These are phyloP conservation scores for Magnaporthiopsis incrustans DNA, from an alignment of 2,329 filamentous ascomycete genomes.

Conservation along the genomic window DNA sequence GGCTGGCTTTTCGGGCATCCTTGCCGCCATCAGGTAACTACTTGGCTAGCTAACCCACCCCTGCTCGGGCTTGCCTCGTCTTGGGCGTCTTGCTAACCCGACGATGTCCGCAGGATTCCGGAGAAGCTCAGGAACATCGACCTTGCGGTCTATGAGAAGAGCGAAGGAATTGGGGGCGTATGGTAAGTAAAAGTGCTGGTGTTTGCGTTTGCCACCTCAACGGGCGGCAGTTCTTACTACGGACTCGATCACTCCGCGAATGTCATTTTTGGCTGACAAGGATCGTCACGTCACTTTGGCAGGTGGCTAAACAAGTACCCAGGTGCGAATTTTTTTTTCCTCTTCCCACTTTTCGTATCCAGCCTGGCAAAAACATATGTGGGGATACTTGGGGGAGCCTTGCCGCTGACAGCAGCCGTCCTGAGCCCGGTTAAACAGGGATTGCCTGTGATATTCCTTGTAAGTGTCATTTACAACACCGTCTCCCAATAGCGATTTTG, in stretches of 20 bases:
- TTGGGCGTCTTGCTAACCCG: background rate
- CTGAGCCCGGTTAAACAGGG: conserved; percentile 11
- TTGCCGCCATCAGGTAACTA: conserved; percentile 22
- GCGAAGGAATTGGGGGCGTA: conserved; percentile 24
- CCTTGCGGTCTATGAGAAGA: conserved; percentile 27
- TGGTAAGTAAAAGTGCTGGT: conserved; percentile 17
- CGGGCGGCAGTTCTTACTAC: background rate
- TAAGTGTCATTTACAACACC: conserved; percentile 14
- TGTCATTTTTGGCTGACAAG: background rate
- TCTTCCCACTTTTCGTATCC: background rate
- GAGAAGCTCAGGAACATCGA: conserved; percentile 25
- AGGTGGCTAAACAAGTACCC: conserved; percentile 27
- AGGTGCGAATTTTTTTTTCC: conserved; percentile 10
- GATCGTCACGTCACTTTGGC: background rate
- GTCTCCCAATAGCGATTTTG: background rate
- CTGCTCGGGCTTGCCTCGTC: background rate
- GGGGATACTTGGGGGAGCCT: background rate
- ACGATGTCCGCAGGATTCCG: conserved; percentile 19
- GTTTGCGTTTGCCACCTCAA: background rate
- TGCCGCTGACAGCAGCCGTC: conserved; percentile 5
- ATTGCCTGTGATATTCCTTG: conserved; percentile 29
- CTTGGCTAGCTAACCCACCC: too few species aligned
- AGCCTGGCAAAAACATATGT: background rate
- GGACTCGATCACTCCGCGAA: background rate
- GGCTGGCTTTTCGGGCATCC: conserved; percentile 25